A percentile compares a stretch with the other conserved stretches of the same genome.
phyloP scores from a whole-genome alignment of 2,329 filamentous ascomycete species.

The Karstenula rhodostoma region DNA sequence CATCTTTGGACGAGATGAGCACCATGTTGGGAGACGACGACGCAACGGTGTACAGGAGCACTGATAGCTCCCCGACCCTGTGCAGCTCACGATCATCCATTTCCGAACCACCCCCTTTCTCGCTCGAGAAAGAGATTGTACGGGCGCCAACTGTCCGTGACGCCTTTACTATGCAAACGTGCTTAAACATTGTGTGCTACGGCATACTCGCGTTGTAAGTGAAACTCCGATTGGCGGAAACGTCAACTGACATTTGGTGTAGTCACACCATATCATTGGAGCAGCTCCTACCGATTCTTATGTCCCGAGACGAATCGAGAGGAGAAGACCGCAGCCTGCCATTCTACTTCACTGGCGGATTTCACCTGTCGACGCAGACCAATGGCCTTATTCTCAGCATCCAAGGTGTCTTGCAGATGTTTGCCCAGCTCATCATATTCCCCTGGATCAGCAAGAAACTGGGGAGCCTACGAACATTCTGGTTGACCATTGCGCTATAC shows the following conservation, averaged over 20 bases:
- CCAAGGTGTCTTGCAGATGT: conserved; percentile 88
- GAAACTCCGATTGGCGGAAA: conserved; percentile 21
- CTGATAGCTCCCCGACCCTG: conserved; percentile 62
- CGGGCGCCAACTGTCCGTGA: conserved; percentile 51
- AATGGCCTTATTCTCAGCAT: conserved; percentile 89
- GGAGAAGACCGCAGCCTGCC: conserved; percentile 67
- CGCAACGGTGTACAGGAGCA: conserved; percentile 70
- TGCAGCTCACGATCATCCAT: conserved; percentile 43
- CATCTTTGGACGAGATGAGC: conserved; percentile 65
- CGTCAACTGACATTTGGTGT: conserved; percentile 29
- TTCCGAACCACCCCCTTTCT: conserved; percentile 45
- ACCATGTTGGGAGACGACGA: conserved; percentile 64
- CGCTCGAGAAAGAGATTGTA: conserved; percentile 37
- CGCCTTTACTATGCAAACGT: conserved; percentile 83
- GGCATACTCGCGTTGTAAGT: conserved; percentile 95
- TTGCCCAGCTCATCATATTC: conserved; percentile 85
- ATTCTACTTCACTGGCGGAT: conserved; percentile 89
- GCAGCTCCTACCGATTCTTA: conserved; percentile 89
- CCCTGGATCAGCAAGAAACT: conserved; percentile 77
- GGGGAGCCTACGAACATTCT: conserved; percentile 82
- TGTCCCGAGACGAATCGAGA: conserved; percentile 72
- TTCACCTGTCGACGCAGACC: conserved; percentile 80
- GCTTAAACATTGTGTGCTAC: conserved; percentile 88
- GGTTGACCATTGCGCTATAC: conserved; percentile 81
- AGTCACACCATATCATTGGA: conserved; percentile 98